Conservation (phyloP, 495 filamentous ascomycete species). For the Podospora pseudoanserina region DNA sequence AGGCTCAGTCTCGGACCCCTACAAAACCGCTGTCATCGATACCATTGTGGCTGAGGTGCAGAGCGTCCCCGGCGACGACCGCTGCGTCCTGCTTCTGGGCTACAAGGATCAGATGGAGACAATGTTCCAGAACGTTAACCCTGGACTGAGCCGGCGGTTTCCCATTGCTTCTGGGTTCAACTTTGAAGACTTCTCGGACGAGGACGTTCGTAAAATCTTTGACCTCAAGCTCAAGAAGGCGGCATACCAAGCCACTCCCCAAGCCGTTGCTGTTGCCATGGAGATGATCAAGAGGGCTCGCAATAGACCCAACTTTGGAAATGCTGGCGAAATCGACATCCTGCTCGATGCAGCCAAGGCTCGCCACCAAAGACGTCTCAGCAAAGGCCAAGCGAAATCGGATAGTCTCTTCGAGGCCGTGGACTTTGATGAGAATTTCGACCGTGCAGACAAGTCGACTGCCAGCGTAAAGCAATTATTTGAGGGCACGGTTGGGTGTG, state of each 20-base stretch:
- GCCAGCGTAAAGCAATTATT: constrained; percentile 59
- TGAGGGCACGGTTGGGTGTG: constrained; percentile 62
- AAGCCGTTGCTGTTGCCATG: constrained; percentile 45
- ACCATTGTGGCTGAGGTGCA: constrained; percentile 86
- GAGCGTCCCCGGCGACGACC: constrained; percentile 69
- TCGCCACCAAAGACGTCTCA: constrained; percentile 51
- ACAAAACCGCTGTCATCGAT: constrained; percentile 63
- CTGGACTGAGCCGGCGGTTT: constrained; percentile 68
- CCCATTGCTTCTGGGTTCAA: constrained; percentile 59
- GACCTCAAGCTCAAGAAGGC: constrained; percentile 52
- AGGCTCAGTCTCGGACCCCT: constrained; percentile 45
- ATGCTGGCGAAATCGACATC: constrained; percentile 64
- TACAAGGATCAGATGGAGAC: constrained; percentile 72
- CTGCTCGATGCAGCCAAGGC: constrained; percentile 58
- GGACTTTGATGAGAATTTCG: constrained; percentile 68
- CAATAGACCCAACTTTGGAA: constrained; percentile 58
- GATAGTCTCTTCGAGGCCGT: constrained; percentile 46
- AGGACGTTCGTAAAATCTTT: constrained; percentile 56
- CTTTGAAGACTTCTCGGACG: constrained; percentile 67
- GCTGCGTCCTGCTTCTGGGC: constrained; percentile 72
- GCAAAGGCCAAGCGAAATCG: constrained; percentile 20
- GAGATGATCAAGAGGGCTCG: constrained; percentile 50
- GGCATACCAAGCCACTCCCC: constrained; percentile 41
- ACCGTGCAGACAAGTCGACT: constrained; percentile 48
- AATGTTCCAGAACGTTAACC: constrained; percentile 81